These are phyloP conservation scores for Erigeron philadelphicus DNA, from an alignment of 140 eudicot species.

Conservation along the genomic window DNA sequence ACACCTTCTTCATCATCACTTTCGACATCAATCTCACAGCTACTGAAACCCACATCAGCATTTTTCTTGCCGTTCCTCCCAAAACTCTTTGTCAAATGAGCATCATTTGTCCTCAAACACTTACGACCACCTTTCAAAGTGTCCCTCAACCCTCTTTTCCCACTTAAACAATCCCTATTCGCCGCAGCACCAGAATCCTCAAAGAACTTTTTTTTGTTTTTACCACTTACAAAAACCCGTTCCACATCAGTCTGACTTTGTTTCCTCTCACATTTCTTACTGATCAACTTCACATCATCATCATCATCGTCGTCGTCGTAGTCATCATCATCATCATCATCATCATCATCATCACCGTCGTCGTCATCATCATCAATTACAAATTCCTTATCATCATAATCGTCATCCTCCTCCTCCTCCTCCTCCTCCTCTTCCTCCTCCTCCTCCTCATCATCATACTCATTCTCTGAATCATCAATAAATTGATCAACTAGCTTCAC, in stretches of 20 bases:
- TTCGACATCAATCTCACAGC: too few species aligned
- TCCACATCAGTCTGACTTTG: not conserved
- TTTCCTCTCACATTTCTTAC: too few species aligned
- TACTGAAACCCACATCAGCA: not conserved
- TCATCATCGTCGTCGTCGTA: too few species aligned
- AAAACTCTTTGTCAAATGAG: slow-evolving; percentile 4
- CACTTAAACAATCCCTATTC: not conserved
- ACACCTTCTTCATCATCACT: slow-evolving; percentile 17
- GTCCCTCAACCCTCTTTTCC: not conserved
- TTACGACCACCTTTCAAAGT: not conserved
- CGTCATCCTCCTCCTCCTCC: not conserved
- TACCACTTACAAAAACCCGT: not conserved
- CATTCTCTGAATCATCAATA: slow-evolving; percentile 10
- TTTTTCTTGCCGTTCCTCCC: slow-evolving; percentile 2
- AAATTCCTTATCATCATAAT: too few species aligned
- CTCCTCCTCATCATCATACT: not conserved
- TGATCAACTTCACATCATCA: too few species aligned
- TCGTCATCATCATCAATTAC: too few species aligned
- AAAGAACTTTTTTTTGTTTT: not conserved
- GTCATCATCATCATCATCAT: too few species aligned
- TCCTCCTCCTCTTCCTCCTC: not conserved
- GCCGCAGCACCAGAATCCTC: not conserved
- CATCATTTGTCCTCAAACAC: slow-evolving; percentile 15
- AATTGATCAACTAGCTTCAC: not conserved
- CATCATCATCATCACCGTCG: too few species aligned